These are phyloP conservation scores for Laguncularia racemosa DNA, from an alignment of 345 rosid genomes.

Conservation along the genomic window DNA sequence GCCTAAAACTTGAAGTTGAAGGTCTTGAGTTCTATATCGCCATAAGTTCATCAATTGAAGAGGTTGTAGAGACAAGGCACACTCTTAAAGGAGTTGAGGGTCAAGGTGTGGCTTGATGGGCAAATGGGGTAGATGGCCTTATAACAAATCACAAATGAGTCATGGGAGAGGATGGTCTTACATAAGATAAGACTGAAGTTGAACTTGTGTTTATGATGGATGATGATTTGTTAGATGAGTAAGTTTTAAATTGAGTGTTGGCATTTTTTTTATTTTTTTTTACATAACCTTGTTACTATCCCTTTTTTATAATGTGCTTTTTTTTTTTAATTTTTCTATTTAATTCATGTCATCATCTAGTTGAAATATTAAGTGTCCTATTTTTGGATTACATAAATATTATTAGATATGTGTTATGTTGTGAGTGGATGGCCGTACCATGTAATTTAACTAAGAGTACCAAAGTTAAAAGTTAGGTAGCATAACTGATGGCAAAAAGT, in stretches of 20 bases:
- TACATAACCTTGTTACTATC: too few species aligned
- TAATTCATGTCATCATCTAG: too few species aligned
- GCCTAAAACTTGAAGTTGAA: slow-evolving; percentile 75
- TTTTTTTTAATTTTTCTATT: too few species aligned
- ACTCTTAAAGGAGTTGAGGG: slow-evolving; percentile 77
- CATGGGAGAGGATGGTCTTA: slow-evolving; percentile 75
- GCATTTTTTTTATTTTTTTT: too few species aligned
- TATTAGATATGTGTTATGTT: too few species aligned
- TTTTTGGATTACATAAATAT: too few species aligned
- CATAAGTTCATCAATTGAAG: slow-evolving; percentile 49
- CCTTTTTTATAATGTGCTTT: too few species aligned
- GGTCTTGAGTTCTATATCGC: slow-evolving; percentile 61
- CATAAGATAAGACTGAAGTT: slow-evolving; percentile 83
- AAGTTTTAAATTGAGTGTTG: slow-evolving; percentile 57
- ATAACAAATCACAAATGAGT: slow-evolving; percentile 53
- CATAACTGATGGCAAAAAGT: too few species aligned
- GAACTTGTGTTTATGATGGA: slow-evolving; percentile 87
- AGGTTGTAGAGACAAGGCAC: slow-evolving; percentile 45
- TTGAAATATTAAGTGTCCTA: too few species aligned
- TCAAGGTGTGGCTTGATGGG: slow-evolving; percentile 44
- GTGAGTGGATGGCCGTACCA: too few species aligned
- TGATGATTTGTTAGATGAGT: slow-evolving; percentile 58
- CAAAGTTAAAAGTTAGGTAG: too few species aligned
- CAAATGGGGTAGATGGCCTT: slow-evolving; percentile 73
- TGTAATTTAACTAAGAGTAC: too few species aligned